Evolutionary conservation across 305 asterid species (phyloP), one percentile per base, ranked within the genome.

Genomic region (Solanum aculeatissimum): DNA sequence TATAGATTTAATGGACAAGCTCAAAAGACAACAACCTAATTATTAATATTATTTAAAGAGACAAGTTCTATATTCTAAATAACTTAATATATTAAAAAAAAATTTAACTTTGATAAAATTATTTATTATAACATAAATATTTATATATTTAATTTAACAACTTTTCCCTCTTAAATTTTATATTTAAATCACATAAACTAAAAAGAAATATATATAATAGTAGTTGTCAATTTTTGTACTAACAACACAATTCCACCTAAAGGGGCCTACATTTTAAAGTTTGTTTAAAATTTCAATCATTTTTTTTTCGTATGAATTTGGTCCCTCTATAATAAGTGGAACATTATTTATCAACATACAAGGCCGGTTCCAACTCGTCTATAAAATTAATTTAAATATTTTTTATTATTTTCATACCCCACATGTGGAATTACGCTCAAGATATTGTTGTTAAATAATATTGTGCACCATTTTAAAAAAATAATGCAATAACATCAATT

Each of bases 171-270:
- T 2, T 66, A 3, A 63, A 27, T 13, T 27, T 15, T 29, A 14
- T 14, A 0, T 63, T 10, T 1, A 25, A 1, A 29, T 65, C 45
- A 32, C 3, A 32, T 66, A 66, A 66, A 29, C 8, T 66, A 29
- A 32, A 3, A 1, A n/a, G n/a, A n/a, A n/a, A n/a, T n/a, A 0
- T 8, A 15, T 45, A 15, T 74, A 35, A 66, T 18, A 65, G 70
- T 63, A 85, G 81, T 83, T 81, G 84, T 74, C 58, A 77, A 81
- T 85, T 69, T 53, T 62, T 49, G 83, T 86, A 60, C 45, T 38
- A 86, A 86, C 18, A 12, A 60, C 35, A 23, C 13, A 86, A 81
- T 85, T 86, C 89, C 90, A 83, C 60, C 60, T 74, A 74, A 47
- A 74, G 6, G 60, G 81, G 9, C 60, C 62, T 4, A 74, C 23